Conservation (phyloP, 805 yeast species). For the Priceomyces fermenticarens region DNA sequence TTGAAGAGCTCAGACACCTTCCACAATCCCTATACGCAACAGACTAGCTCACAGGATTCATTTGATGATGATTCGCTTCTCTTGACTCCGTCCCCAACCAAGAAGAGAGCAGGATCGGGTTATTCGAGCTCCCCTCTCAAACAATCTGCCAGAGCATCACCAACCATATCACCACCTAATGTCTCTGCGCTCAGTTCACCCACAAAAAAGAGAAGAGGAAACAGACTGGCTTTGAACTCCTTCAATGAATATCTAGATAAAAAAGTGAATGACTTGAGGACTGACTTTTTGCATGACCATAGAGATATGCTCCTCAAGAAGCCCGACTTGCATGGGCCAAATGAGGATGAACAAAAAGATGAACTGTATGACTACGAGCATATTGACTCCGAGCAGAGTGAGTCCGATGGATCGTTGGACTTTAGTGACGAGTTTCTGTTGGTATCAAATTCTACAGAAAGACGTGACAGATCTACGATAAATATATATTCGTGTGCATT, state of each 20-base stretch:
- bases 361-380: too few species aligned
- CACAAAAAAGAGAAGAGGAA: conserved; percentile 1
- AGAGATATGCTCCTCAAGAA: not conserved
- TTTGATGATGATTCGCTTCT: conserved; percentile 22
- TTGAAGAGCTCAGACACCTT: conserved; percentile 15
- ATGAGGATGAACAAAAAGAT: too few species aligned
- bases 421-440: conserved; percentile 27
- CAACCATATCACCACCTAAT: not conserved
- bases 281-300: not conserved
- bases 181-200: conserved; percentile 1
- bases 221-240: not conserved
- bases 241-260: conserved; percentile 1
- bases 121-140: not conserved
- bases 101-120: conserved; percentile 9
- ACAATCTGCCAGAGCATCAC: not conserved
- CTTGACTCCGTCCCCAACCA: conserved; percentile 28
- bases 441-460: conserved; percentile 9
- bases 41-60: conserved; percentile 1
- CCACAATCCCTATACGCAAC: conserved; percentile 9
- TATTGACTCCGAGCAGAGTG: too few species aligned
- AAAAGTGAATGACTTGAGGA: not conserved
- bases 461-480: not conserved
- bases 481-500: conserved; percentile 23
- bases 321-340: too few species aligned
- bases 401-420: conserved; percentile 2